Percentiles rank a stretch among this genome's conserved stretches.
These are phyloP conservation scores for Solanum sejunctum DNA, from an alignment of 257 asterid genomes.

Conservation along the genomic window DNA sequence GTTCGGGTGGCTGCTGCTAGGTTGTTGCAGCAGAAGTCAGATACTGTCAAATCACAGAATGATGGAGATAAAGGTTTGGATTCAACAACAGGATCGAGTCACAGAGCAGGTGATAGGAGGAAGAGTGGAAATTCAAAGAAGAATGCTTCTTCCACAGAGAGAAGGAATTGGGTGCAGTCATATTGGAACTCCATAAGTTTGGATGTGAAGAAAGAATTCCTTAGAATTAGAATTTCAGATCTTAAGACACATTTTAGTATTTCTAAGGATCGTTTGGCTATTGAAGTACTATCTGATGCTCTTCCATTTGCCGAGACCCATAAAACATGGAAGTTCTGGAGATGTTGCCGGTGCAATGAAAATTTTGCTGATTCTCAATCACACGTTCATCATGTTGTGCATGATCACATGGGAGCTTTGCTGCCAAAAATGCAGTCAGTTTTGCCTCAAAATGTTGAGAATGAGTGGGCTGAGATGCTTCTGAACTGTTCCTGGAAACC, in stretches of 20 bases:
- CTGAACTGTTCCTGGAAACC: conserved; percentile 82
- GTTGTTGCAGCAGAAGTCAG: conserved; percentile 63
- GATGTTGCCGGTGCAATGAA: conserved; percentile 59
- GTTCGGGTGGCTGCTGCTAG: conserved; percentile 81
- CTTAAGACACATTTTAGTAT: conserved; percentile 46
- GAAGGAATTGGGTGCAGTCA: conserved; percentile 48
- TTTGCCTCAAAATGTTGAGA: conserved; percentile 60
- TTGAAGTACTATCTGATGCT: conserved; percentile 49
- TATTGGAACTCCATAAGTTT: conserved; percentile 51
- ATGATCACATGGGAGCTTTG: conserved; percentile 59
- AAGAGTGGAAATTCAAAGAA: conserved; percentile 45
- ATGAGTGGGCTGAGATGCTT: conserved; percentile 85
- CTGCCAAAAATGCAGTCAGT: conserved; percentile 61
- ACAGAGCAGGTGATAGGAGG: conserved; percentile 40
- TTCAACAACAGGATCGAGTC: conserved; percentile 34
- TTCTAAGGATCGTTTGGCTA: conserved; percentile 28
- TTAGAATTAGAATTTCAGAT: conserved; percentile 35
- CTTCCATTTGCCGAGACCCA: conserved; percentile 40
- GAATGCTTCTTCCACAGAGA: conserved; percentile 47
- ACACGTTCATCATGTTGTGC: conserved; percentile 44
- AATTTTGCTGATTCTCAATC: conserved; percentile 37
- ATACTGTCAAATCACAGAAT: conserved; percentile 20
- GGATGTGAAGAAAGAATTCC: conserved; percentile 42
- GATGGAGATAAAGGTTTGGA: conserved; percentile 43
- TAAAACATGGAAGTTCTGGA: conserved; percentile 57